Evolutionary conservation across 148 eudicot species (phyloP), one percentile per base, ranked within the genome.

Genomic region (Silene uniflora): DNA sequence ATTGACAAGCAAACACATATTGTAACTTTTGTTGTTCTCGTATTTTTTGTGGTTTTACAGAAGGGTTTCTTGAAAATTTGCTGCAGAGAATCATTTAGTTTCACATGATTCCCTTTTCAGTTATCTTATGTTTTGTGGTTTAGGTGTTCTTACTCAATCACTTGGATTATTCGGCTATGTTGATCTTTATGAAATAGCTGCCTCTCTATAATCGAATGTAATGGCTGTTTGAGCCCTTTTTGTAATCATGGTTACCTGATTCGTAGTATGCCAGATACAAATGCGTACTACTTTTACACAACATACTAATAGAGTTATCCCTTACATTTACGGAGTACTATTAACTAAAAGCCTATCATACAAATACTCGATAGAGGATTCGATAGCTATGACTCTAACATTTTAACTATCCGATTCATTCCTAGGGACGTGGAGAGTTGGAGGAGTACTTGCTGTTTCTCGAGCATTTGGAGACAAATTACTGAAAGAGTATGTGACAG

Each of bases 341-440:
- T 39, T 39, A 39, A 39, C 10, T 7, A 39, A 39, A 39, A 39
- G 44, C 44, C 4, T 4, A 6, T 39, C 44, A 39, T 6, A 6
- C 44, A 7, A 39, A 0, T 39, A 39, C 44, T 39, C 7, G 1
- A 39, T 39, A 6, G 5, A 6, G 44, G 10, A 39, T 39, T 39
- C 44, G 44, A 39, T 39, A 39, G 10, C 44, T 6, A 0, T 39
- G 44, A 58, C 73, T 55, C 6, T 64, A 56, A 65, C 14, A 1
- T 42, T 16, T 16, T 10, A 2, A 29, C 55, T 58, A 67, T 56
- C 32, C 32, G 23, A 73, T 47, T 54, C 12, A 44, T 46, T 21
- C n/a, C 3, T 71, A 91, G 96, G 96, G 56, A 92, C 97, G 55
- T 92, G 98, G 98, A 85, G 98, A 77, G 98, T 92, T 81, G 91